Base-by-base conservation (phyloP, 2,329 filamentous ascomycete genomes). In the Monosporascus cannonballus region DNA sequence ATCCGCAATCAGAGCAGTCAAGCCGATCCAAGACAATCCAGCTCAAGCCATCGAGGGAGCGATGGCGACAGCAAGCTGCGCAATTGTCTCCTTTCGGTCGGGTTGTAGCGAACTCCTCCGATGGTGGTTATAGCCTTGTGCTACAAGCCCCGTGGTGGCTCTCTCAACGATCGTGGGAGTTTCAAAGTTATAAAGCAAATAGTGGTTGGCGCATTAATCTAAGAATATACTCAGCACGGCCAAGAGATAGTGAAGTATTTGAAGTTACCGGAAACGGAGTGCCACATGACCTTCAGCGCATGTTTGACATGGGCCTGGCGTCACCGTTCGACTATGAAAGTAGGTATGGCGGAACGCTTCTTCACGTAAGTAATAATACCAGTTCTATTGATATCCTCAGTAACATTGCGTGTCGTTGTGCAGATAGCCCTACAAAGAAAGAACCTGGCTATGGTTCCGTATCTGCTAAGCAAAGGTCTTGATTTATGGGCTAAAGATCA, bases 251-350 rank as follows among this genome's bases (percentile, higher is more conserved):
- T 15, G 3, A 50, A 49, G n/a, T 39, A 34, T 6, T 56, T 3
- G 1, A 4, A 1, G 18, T 54, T 17, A 11, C 24, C 9, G 3
- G 2, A 2, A 1, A 4, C 0, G 50, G 45, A 36, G 37, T 39
- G 14, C 39, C 48, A 5, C 17, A 46, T 5, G 50, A 57, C 7
- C n/a, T 57, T 14, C 53, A 49, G 22, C 45, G 34, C 38, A 50
- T 57, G 11, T 59, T 57, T 18, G 51, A 57, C 34, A 25, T 47
- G 34, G 50, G 53, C 4, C 22, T 53, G n/a, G 53, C 55, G n/a
- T 59, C 57, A n/a, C 53, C 50, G 3, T 56, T 54, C n/a, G 57
- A 54, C n/a, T 24, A 37, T 7, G n/a, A n/a, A 9, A 0, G 2
- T 14, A 1, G 11, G 30, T 2, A 1, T 3, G 52, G 52, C 7